Conservation (phyloP, 2,329 filamentous ascomycete species). For the Fusarium dlaminii region DNA sequence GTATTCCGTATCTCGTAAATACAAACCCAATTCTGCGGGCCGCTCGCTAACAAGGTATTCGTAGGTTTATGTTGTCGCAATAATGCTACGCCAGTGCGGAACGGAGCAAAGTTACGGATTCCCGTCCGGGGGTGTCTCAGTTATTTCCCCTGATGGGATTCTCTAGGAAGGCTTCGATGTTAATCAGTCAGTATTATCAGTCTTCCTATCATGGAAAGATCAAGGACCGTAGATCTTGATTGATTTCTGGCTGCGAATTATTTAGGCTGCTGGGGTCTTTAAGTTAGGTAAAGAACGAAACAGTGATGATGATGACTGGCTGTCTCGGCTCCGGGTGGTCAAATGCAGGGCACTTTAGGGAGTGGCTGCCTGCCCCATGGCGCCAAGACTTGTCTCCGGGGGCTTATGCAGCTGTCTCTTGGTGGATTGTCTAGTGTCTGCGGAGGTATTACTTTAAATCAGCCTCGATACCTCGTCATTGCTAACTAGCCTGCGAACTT, state of each 20-base stretch:
- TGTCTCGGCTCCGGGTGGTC: neutral
- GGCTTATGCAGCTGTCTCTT: neutral
- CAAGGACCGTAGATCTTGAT: neutral
- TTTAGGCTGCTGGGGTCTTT: neutral
- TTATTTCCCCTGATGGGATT: neutral
- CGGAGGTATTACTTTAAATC: neutral
- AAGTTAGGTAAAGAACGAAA: neutral
- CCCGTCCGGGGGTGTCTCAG: neutral
- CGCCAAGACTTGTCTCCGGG: neutral
- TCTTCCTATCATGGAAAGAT: neutral
- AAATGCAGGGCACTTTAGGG: neutral
- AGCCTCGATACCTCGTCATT: neutral
- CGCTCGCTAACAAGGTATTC: neutral
- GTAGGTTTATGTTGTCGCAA: neutral
- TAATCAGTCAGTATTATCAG: neutral
- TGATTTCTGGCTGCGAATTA: neutral
- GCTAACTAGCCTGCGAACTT: neutral
- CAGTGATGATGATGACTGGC: neutral
- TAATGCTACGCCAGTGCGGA: slow-evolving; percentile 2
- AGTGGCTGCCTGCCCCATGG: neutral
- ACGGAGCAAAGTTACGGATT: neutral
- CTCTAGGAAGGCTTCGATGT: neutral
- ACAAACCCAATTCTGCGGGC: slow-evolving; percentile 10
- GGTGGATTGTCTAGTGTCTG: neutral
- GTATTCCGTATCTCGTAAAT: slow-evolving; percentile 15